Evolutionary conservation across 768 basidiomycete genomes (phyloP).

Genomic region (Hydnum rufescens): DNA sequence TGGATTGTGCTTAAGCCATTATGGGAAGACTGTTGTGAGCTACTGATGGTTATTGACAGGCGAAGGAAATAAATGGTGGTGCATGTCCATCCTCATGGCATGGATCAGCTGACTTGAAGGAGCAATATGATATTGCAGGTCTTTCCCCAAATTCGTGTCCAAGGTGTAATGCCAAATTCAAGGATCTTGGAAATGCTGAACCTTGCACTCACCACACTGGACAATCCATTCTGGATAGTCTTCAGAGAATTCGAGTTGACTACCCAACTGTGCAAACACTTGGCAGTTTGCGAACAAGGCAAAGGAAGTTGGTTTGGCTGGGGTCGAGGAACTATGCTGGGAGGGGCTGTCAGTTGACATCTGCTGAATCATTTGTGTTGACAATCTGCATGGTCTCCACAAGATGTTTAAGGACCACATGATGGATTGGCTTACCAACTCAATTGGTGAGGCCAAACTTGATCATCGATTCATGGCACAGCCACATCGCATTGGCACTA

Average conservation of each 20-base stretch:
- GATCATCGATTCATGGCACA: slow-evolving; percentile 11
- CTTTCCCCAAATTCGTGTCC: slow-evolving; percentile 9
- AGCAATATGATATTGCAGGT: slow-evolving; percentile 1
- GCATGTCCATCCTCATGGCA: slow-evolving; percentile 24
- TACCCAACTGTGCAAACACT: slow-evolving; percentile 25
- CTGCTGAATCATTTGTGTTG: slow-evolving; percentile 23
- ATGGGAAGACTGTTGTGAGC: too few relatives aligned
- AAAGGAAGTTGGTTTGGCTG: slow-evolving; percentile 13
- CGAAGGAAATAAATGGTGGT: too few relatives aligned
- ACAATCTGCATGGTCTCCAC: slow-evolving; percentile 21
- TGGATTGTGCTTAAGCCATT: slow-evolving; percentile 18
- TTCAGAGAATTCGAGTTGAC: slow-evolving; percentile 8
- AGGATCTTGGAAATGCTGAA: slow-evolving; percentile 3
- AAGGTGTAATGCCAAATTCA: slow-evolving; percentile 7
- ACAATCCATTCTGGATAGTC: neutral
- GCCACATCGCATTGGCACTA: slow-evolving; percentile 7
- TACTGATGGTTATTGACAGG: too few relatives aligned
- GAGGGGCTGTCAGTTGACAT: slow-evolving; percentile 12
- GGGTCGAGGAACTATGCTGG: slow-evolving; percentile 16
- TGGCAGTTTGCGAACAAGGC: slow-evolving; percentile 20
- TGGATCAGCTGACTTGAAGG: slow-evolving; percentile 10
- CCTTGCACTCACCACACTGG: neutral
- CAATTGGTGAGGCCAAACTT: slow-evolving; percentile 9
- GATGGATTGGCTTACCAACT: slow-evolving; percentile 18
- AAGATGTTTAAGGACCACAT: slow-evolving; percentile 25